These are phyloP conservation scores for Pterulicium gracile DNA, from an alignment of 1,284 basidiomycete species.

Conservation along the genomic window DNA sequence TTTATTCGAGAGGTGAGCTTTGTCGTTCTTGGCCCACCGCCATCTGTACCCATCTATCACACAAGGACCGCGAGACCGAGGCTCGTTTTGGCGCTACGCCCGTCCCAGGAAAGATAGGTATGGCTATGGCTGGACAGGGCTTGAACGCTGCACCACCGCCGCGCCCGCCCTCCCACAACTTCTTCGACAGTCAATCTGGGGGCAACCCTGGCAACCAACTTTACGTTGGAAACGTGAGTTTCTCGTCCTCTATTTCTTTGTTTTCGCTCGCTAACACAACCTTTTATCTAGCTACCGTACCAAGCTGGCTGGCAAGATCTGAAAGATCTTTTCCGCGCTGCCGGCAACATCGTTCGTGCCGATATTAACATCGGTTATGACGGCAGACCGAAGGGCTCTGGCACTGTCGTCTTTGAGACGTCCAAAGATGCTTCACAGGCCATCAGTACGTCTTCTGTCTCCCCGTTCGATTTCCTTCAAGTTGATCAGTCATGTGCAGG, in stretches of 20 bases:
- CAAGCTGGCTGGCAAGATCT: constrained; percentile 98
- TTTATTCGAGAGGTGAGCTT: constrained; percentile 86
- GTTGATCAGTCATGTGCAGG: too few relatives aligned
- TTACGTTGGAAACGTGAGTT: constrained; percentile 81
- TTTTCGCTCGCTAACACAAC: constrained; percentile 48
- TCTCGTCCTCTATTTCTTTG: constrained; percentile 2
- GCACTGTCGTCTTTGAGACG: constrained; percentile 91
- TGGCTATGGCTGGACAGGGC: constrained; percentile 80
- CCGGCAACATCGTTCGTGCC: constrained; percentile 89
- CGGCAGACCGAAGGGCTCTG: constrained; percentile 89
- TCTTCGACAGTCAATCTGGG: constrained; percentile 34
- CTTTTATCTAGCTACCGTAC: constrained; percentile 63
- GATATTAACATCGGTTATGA: constrained; percentile 90
- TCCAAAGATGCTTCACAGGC: constrained; percentile 85
- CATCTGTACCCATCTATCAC: constrained; percentile 7
- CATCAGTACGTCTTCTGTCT: constrained; percentile 44
- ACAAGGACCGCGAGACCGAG: constrained; percentile 89
- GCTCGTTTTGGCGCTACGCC: constrained; percentile 91
- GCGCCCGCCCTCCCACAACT: constrained; percentile 65
- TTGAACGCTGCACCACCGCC: constrained; percentile 64
- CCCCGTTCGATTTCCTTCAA: constrained; percentile 3
- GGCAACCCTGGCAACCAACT: constrained; percentile 78
- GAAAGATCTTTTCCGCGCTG: constrained; percentile 92
- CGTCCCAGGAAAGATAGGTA: constrained; percentile 86
- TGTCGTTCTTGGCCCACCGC: background rate